Base-by-base conservation (phyloP, 73 alveolate genomes). In the Symbiodinium natans region DNA sequence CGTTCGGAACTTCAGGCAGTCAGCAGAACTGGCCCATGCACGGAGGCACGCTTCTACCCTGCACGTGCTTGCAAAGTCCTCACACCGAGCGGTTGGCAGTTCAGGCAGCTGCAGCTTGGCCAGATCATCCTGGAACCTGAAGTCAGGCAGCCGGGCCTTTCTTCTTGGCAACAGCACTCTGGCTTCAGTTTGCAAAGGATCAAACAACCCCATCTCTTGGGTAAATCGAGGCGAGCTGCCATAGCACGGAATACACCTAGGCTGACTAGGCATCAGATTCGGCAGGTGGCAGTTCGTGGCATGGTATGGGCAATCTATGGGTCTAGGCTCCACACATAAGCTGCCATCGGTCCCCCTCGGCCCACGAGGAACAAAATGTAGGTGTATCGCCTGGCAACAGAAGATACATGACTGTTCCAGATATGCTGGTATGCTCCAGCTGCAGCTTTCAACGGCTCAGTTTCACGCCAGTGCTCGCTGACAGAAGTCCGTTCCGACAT, bases 281-380 rank as follows among this genome's bases (percentile, higher is more conserved):
- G 1, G 80, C 80, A 25, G 80, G 29, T 27, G 36, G 80, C 80
- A 13, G 21, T 13, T 46, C 59, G 13, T 46, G 6, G 59, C 13
- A 13, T 46, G 59, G 59, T 13, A 6, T 46, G 59, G 13, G 40
- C 15, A 31, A 71, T 27, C 39, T 31, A 4, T 10, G 41, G n/a
- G n/a, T n/a, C n/a, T 71, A 33, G 21, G 83, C 21, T 15, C 39
- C 41, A 71, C 33, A 33, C 93, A 33, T 86, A 86, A 17, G 46
- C 21, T 9, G 82, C 83, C 19, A 86, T 46, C 56, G 93, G 54
- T 27, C 93, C 95, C 42, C 41, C 86, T 3, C 95, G 95, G 23
- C 86, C 29, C 1, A 56, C 42, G 41, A 88, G 86, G 86, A 88
- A 88, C 36, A 88, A 25, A 46, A 59, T 63, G 86, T 88, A 88